Percentiles rank a stretch among this genome's conserved stretches.
phyloP scores from a whole-genome alignment of 208 protist species.

The Porcisia deanei region DNA sequence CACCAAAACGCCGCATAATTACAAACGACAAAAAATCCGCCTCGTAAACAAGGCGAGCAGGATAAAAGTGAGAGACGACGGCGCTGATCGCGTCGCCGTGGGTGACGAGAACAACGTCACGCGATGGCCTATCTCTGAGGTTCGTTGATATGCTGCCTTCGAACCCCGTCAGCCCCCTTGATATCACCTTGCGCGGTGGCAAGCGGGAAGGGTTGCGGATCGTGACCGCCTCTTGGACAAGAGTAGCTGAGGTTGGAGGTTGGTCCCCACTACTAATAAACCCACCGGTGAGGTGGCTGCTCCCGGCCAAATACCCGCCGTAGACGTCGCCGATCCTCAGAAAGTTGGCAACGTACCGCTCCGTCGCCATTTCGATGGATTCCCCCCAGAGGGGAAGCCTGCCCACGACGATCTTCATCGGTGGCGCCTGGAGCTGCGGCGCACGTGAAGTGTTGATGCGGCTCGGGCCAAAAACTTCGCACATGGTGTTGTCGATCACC shows the following conservation, averaged over 20 bases:
- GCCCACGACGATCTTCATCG: slow-evolving; percentile 16
- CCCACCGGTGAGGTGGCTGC: neutral
- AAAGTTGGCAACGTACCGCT: slow-evolving; percentile 41
- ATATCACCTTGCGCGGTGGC: slow-evolving; percentile 1
- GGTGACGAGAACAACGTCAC: slow-evolving; percentile 65
- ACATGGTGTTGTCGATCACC: slow-evolving; percentile 65
- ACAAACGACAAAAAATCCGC: slow-evolving; percentile 78
- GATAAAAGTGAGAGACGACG: slow-evolving; percentile 64
- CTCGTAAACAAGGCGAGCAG: slow-evolving; percentile 69
- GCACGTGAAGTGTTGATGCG: slow-evolving; percentile 51
- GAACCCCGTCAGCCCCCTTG: neutral
- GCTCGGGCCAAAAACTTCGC: slow-evolving; percentile 77
- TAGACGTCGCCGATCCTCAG: slow-evolving; percentile 33
- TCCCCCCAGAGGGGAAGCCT: slow-evolving; percentile 70
- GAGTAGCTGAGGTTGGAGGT: neutral
- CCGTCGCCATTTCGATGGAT: slow-evolving; percentile 48
- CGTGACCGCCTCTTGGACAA: slow-evolving; percentile 4
- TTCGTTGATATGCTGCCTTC: neutral
- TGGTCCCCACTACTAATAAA: neutral
- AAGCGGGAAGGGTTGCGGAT: neutral
- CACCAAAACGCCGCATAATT: slow-evolving; percentile 44
- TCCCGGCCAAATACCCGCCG: slow-evolving; percentile 9
- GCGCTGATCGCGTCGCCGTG: slow-evolving; percentile 82
- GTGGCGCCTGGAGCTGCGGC: slow-evolving; percentile 13
- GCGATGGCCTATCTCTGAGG: neutral